These are phyloP conservation scores for cucumber (Cucumis sativus) DNA, from an alignment of 306 rosid genomes.

Conservation along the genomic window Cucumber_9930_V3 NC_026660.2:18029501-18030000, in stretches of 20 bases:
- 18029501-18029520: constrained; percentile 95
- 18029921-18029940: background rate
- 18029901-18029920: constrained; percentile 24
- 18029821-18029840: constrained; percentile 56
- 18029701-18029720: background rate
- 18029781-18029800: constrained; percentile 55
- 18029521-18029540: constrained; percentile 9
- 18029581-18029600: background rate
- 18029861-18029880: constrained; percentile 73
- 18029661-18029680: background rate
- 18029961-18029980: background rate
- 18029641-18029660: constrained; percentile 56
- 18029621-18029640: constrained; percentile 36
- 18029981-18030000: background rate
- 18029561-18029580: background rate
- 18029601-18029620: constrained; percentile 64
- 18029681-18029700: background rate
- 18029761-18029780: background rate
- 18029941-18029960: background rate
- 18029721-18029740: background rate
- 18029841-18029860: constrained; percentile 71
- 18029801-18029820: constrained; percentile 44
- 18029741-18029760: background rate
- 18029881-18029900: constrained; percentile 58
- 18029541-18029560: background rate